Conservation (phyloP, 148 eudicot species). For the Persicaria tinctoria region DNA sequence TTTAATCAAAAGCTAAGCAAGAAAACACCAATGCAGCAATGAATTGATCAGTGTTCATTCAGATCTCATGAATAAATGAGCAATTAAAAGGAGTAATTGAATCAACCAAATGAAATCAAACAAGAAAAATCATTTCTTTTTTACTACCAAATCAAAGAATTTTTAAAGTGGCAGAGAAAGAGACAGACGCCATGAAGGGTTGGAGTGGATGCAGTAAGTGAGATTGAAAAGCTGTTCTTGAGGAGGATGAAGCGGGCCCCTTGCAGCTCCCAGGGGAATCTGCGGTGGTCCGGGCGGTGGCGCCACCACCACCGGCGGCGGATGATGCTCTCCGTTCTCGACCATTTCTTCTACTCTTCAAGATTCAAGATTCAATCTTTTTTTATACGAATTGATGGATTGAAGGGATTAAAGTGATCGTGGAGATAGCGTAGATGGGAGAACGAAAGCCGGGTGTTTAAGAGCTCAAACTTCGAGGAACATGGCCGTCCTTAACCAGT, state of each 20-base stretch:
- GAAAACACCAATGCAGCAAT: background rate
- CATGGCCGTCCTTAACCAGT: background rate
- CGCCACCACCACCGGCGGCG: constrained; percentile 33
- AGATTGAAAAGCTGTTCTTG: constrained; percentile 75
- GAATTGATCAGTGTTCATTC: background rate
- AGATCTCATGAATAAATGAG: background rate
- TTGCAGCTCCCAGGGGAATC: constrained; percentile 57
- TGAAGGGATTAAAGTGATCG: too few relatives aligned
- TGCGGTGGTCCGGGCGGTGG: constrained; percentile 14
- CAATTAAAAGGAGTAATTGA: background rate
- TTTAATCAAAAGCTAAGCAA: background rate
- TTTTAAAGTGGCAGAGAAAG: constrained; percentile 3
- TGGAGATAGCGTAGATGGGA: constrained; percentile 6
- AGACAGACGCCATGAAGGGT: constrained; percentile 85
- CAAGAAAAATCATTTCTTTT: background rate
- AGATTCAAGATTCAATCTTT: too few relatives aligned
- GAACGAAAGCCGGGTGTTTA: background rate
- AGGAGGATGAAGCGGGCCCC: constrained; percentile 62
- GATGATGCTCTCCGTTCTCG: constrained; percentile 5
- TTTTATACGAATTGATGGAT: too few relatives aligned
- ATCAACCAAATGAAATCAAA: background rate
- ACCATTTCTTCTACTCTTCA: background rate
- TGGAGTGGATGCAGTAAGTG: constrained; percentile 92
- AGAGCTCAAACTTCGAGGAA: constrained; percentile 8
- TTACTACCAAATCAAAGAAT: background rate